A percentile compares a stretch with the other conserved stretches of the same genome.
These are phyloP conservation scores for Hanseniaspora valbyensis DNA, from an alignment of 805 yeast species.

Conservation along the genomic window DNA sequence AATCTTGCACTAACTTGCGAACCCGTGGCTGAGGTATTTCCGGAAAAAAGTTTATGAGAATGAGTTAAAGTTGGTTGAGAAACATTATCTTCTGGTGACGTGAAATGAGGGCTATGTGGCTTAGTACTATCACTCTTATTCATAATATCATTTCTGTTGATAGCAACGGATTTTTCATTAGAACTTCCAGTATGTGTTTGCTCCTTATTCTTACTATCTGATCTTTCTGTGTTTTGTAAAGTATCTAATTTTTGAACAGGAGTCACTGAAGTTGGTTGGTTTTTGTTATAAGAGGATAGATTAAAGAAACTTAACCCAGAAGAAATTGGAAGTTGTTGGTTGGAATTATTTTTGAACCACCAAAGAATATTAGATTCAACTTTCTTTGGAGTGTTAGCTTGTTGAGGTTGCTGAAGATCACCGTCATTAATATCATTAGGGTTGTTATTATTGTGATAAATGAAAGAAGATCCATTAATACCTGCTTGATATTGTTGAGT, in stretches of 20 bases:
- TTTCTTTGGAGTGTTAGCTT: neutral
- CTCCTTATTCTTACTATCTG: neutral
- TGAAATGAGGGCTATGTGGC: neutral
- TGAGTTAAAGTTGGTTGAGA: neutral
- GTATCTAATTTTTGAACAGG: neutral
- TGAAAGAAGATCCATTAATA: neutral
- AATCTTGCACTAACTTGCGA: neutral
- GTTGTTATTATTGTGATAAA: too few relatives aligned
- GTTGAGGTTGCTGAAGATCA: neutral
- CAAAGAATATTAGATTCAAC: conserved; percentile 8
- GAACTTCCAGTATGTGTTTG: neutral
- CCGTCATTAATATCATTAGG: neutral
- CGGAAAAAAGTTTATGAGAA: neutral
- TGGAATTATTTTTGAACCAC: conserved; percentile 11
- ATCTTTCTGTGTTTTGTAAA: neutral
- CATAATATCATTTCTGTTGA: neutral
- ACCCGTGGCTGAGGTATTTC: neutral
- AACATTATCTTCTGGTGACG: neutral
- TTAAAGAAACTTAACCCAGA: conserved; percentile 11
- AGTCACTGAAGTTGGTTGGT: neutral
- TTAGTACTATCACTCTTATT: neutral
- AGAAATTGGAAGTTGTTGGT: conserved; percentile 1
- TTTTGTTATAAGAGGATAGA: neutral
- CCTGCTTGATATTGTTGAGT: neutral
- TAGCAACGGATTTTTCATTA: neutral